Percentiles rank a stretch among this genome's conserved stretches.
phyloP scores from a whole-genome alignment of 2,329 filamentous ascomycete species.

The Aspergillus candidus region DNA sequence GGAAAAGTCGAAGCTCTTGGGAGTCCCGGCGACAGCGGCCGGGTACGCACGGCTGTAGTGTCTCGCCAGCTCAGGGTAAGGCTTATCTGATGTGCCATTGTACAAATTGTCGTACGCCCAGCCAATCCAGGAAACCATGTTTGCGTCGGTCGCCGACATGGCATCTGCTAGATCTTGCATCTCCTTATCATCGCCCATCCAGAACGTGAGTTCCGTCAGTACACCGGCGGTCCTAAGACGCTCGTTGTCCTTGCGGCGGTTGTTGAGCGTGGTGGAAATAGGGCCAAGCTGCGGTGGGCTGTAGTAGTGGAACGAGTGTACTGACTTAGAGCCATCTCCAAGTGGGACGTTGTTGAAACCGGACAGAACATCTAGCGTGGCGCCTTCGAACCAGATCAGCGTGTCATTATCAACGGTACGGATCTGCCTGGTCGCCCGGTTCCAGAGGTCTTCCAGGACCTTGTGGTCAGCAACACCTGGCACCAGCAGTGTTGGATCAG shows the following conservation, averaged over 20 bases:
- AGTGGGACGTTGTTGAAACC: constrained; percentile 13
- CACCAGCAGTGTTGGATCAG: constrained; percentile 9
- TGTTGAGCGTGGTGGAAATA: constrained; percentile 10
- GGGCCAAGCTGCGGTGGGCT: constrained; percentile 9
- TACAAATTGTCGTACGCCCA: constrained; percentile 12
- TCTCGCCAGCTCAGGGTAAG: constrained; percentile 8
- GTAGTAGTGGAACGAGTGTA: constrained; percentile 14
- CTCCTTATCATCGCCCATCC: constrained; percentile 12
- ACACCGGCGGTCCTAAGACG: constrained; percentile 9
- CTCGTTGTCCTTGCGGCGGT: constrained; percentile 10
- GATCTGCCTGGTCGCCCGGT: constrained; percentile 7
- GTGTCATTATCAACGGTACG: constrained; percentile 10
- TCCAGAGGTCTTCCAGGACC: constrained; percentile 10
- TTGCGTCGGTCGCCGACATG: constrained; percentile 11
- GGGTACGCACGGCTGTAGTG: constrained; percentile 12
- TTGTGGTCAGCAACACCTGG: constrained; percentile 12
- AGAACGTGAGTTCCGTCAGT: constrained; percentile 13
- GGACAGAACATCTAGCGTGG: constrained; percentile 8
- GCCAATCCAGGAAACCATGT: constrained; percentile 12
- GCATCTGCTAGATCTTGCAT: constrained; percentile 11
- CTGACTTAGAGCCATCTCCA: constrained; percentile 12
- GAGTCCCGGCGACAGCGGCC: constrained; percentile 7
- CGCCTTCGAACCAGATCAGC: constrained; percentile 12
- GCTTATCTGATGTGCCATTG: constrained; percentile 7
- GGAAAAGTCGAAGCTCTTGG: constrained; percentile 7